Conservation (phyloP, 2,329 filamentous ascomycete species). For the Coniochaeta sp. region DNA sequence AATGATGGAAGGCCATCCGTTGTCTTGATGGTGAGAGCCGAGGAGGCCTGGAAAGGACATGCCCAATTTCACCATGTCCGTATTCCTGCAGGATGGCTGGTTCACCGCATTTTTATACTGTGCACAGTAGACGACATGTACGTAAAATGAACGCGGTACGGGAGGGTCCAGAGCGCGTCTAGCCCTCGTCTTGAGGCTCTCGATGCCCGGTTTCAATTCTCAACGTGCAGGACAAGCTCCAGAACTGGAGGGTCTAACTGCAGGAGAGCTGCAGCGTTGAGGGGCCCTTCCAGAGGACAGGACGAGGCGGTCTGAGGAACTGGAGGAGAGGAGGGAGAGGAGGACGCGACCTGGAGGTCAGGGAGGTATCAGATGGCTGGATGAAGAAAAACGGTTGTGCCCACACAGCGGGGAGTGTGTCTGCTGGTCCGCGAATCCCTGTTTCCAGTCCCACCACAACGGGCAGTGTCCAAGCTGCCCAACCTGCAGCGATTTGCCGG, state of each 20-base stretch:
- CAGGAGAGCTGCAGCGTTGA: background rate
- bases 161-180: background rate
- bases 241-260: constrained; percentile 1
- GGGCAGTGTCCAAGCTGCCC: background rate
- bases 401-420: background rate
- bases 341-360: too few relatives aligned
- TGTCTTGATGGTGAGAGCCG: background rate
- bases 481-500: constrained; percentile 2
- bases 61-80: background rate
- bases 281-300: background rate
- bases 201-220: background rate
- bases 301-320: background rate
- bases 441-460: background rate
- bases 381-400: background rate
- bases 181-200: background rate
- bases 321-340: too few relatives aligned
- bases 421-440: background rate
- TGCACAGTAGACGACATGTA: background rate
- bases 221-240: background rate
- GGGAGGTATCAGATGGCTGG: background rate
- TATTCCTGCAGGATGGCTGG: background rate
- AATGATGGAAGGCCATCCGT: background rate
- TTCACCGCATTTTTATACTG: background rate
- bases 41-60: background rate
- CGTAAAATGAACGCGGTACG: background rate